A percentile compares a stretch with the other conserved stretches of the same genome.
Conservation (phyloP, 1,139 yeast genomes). For the Lodderomyces margitis region DNA sequence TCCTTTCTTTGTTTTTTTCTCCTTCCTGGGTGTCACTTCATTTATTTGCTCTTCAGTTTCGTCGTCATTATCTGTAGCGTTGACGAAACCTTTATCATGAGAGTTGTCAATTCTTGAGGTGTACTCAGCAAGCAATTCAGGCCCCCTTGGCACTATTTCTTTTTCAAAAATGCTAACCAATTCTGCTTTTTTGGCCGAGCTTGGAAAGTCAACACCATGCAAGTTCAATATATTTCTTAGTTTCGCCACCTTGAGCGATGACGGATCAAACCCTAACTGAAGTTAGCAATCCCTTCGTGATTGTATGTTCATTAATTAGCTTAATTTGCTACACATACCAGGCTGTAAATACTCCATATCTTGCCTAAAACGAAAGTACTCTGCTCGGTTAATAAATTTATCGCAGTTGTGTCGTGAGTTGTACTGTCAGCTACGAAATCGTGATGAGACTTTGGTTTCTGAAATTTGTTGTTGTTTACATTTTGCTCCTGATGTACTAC, state of each 20-base stretch:
- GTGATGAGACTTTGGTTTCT: too few relatives aligned
- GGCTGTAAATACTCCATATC: constrained; percentile 13
- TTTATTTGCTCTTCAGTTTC: not conserved
- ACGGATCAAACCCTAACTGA: constrained; percentile 58
- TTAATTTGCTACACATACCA: constrained; percentile 12
- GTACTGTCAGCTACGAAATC: not conserved
- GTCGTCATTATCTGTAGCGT: constrained; percentile 6
- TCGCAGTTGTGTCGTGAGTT: not conserved
- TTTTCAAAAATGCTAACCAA: constrained; percentile 52
- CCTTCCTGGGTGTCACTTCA: not conserved
- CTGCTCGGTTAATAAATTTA: not conserved
- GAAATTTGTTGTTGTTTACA: too few relatives aligned
- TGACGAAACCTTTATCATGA: constrained; percentile 24
- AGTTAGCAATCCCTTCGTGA: constrained; percentile 10
- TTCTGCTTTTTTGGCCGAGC: constrained; percentile 62
- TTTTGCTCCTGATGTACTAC: too few relatives aligned
- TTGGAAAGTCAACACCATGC: constrained; percentile 54
- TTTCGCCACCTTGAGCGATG: constrained; percentile 57
- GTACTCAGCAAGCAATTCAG: constrained; percentile 24
- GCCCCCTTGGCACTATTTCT: constrained; percentile 43
- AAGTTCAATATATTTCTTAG: constrained; percentile 60
- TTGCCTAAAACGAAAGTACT: not conserved
- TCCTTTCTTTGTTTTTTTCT: not conserved
- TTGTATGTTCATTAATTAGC: not conserved
- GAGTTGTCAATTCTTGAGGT: constrained; percentile 17